These are phyloP conservation scores for Coriaria nepalensis DNA, from an alignment of 306 rosid species.

Conservation along the genomic window DNA sequence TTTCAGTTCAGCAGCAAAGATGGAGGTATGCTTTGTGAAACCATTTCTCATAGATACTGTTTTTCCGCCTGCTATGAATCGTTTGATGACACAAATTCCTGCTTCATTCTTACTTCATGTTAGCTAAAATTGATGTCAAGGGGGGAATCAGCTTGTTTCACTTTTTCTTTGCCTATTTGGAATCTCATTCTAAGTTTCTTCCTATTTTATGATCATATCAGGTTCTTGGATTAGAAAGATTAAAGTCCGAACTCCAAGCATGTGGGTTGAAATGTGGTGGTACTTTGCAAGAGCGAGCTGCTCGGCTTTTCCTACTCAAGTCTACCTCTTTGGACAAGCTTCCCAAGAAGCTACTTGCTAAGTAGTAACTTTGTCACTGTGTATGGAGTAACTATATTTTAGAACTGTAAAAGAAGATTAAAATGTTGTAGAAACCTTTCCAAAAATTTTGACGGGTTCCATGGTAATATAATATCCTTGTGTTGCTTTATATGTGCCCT, in stretches of 20 bases:
- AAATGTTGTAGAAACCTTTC: too few relatives aligned
- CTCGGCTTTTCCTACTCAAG: constrained; percentile 80
- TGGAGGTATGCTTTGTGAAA: constrained; percentile 54
- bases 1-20: constrained; percentile 52
- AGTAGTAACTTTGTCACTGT: constrained; percentile 26
- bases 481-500: too few relatives aligned
- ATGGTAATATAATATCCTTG: too few relatives aligned
- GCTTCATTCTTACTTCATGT: too few relatives aligned
- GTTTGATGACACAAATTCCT: too few relatives aligned
- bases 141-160: too few relatives aligned
- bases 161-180: too few relatives aligned
- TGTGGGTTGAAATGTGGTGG: constrained; percentile 90
- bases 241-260: constrained; percentile 66
- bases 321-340: constrained; percentile 57
- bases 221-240: constrained; percentile 75
- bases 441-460: too few relatives aligned
- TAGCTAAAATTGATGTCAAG: too few relatives aligned
- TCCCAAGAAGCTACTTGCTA: constrained; percentile 79
- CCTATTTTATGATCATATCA: constrained; percentile 9
- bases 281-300: constrained; percentile 76
- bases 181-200: neutral
- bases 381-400: too few relatives aligned
- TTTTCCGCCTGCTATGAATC: neutral
- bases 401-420: too few relatives aligned
- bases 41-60: constrained; percentile 4